Evolutionary conservation across 2,329 filamentous ascomycete genomes (phyloP).

Genomic region (Penicillium sp.): DNA sequence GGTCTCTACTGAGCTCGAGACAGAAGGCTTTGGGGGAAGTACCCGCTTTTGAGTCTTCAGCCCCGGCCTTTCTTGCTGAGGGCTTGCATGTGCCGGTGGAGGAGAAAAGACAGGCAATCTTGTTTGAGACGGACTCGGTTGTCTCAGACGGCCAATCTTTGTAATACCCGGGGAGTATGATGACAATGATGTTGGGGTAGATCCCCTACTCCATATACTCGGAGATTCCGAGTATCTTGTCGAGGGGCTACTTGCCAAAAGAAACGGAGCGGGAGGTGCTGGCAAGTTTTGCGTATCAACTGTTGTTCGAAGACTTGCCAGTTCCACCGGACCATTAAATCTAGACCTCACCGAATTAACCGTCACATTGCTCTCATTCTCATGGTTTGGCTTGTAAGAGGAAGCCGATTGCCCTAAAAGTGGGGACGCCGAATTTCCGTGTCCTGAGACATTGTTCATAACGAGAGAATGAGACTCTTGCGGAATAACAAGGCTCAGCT

Average conservation of each 20-base stretch:
- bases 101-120: slow-evolving; percentile 35
- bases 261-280: slow-evolving; percentile 39
- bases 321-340: slow-evolving; percentile 35
- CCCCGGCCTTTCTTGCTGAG: slow-evolving; percentile 20
- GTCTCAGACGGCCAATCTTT: slow-evolving; percentile 38
- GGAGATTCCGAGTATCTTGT: slow-evolving; percentile 48
- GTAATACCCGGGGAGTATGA: slow-evolving; percentile 49
- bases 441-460: slow-evolving; percentile 13
- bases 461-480: slow-evolving; percentile 17
- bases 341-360: slow-evolving; percentile 11
- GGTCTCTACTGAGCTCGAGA: slow-evolving; percentile 5
- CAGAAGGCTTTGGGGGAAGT: slow-evolving; percentile 9
- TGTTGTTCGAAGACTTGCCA: slow-evolving; percentile 39
- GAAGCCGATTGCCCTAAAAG: slow-evolving; percentile 6
- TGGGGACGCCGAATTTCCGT: slow-evolving; percentile 12
- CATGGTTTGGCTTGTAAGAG: slow-evolving; percentile 18
- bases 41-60: slow-evolving; percentile 14
- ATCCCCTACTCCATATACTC: slow-evolving; percentile 47
- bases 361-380: slow-evolving; percentile 13
- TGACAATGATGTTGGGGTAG: slow-evolving; percentile 50
- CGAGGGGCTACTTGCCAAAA: slow-evolving; percentile 45
- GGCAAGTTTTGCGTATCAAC: slow-evolving; percentile 37
- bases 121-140: slow-evolving; percentile 38
- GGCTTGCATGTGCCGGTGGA: slow-evolving; percentile 17
- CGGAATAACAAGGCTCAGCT: slow-evolving; percentile 35